Evolutionary conservation across 495 filamentous ascomycete genomes (phyloP).

Genomic region (Podospora pseudoanserina): DNA sequence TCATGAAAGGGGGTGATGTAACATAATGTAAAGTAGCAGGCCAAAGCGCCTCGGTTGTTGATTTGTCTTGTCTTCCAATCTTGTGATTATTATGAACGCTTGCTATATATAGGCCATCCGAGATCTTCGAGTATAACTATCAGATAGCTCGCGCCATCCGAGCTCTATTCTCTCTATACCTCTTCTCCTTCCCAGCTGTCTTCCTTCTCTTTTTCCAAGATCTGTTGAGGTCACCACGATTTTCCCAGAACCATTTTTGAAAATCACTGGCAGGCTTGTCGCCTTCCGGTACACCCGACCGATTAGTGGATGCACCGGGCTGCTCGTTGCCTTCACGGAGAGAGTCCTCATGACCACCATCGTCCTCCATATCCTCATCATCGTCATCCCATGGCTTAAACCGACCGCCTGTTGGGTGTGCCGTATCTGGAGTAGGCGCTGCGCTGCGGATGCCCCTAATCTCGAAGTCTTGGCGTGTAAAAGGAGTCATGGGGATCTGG

Average conservation of each 20-base stretch:
- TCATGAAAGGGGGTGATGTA: background rate
- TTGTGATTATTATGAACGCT: background rate
- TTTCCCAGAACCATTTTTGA: constrained; percentile 88
- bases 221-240: constrained; percentile 82
- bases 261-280: constrained; percentile 59
- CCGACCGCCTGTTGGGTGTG: constrained; percentile 56
- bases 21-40: background rate
- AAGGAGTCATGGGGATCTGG: constrained; percentile 71
- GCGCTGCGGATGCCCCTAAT: constrained; percentile 71
- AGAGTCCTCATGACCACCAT: constrained; percentile 22
- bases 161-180: constrained; percentile 77
- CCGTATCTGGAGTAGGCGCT: constrained; percentile 92
- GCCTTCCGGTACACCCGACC: constrained; percentile 27
- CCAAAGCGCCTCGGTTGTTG: background rate
- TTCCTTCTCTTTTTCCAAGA: constrained; percentile 86
- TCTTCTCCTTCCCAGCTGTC: constrained; percentile 76
- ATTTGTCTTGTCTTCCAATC: background rate
- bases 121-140: constrained; percentile 1
- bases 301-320: constrained; percentile 19
- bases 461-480: constrained; percentile 71
- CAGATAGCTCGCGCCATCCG: constrained; percentile 49
- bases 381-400: constrained; percentile 50
- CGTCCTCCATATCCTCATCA: constrained; percentile 37
- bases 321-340: constrained; percentile 32
- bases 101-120: background rate